phyloP scores from a whole-genome alignment of 495 filamentous ascomycete species.

The Trichodelitschia bisporula region DNA sequence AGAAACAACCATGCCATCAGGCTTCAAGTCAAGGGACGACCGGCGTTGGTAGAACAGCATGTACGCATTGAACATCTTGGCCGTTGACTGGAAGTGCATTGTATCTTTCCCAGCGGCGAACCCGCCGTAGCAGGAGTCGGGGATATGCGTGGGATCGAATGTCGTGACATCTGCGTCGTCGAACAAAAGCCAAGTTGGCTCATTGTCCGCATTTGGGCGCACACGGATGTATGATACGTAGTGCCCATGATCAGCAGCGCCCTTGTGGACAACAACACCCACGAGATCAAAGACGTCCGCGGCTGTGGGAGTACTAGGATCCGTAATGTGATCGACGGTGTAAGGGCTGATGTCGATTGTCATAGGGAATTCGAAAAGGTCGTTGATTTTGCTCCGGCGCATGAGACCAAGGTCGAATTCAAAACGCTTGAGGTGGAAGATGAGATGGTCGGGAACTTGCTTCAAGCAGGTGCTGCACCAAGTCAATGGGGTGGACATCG shows the following conservation, averaged over 20 bases:
- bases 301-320: slow-evolving; percentile 23
- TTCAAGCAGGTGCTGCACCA: slow-evolving; percentile 56
- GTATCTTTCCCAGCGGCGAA: slow-evolving; percentile 23
- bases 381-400: slow-evolving; percentile 82
- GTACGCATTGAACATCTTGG: slow-evolving; percentile 63
- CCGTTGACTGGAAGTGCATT: slow-evolving; percentile 8
- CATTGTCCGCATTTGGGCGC: slow-evolving; percentile 28
- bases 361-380: slow-evolving; percentile 68
- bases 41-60: slow-evolving; percentile 93
- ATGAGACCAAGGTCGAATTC: slow-evolving; percentile 77
- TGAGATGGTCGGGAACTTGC: slow-evolving; percentile 80
- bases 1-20: slow-evolving; percentile 7
- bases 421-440: slow-evolving; percentile 91
- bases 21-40: slow-evolving; percentile 28
- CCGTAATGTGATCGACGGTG: slow-evolving; percentile 62
- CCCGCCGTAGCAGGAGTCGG: slow-evolving; percentile 61
- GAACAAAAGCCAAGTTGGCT: slow-evolving; percentile 59
- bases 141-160: slow-evolving; percentile 53
- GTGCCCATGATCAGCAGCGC: slow-evolving; percentile 83
- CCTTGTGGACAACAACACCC: slow-evolving; percentile 76
- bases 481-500: neutral
- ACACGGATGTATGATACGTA: slow-evolving; percentile 92
- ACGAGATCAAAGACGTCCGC: slow-evolving; percentile 76
- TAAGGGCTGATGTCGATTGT: slow-evolving; percentile 79
- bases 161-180: slow-evolving; percentile 62